These are phyloP conservation scores for Ambispora gerdemannii DNA, from an alignment of 192 early-diverging fungal species.

Conservation along the genomic window DNA sequence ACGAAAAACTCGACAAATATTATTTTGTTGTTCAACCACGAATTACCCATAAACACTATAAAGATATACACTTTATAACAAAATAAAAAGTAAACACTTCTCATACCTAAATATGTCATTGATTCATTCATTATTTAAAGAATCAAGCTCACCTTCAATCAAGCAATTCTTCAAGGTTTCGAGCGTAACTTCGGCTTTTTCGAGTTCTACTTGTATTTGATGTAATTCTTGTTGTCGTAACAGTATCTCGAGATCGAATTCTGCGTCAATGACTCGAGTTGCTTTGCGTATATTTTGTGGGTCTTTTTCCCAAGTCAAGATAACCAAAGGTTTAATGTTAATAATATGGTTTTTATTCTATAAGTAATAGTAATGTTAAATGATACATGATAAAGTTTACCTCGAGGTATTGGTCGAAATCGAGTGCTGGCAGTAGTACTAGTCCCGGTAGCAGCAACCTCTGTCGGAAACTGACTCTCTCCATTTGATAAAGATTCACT, in stretches of 20 bases:
- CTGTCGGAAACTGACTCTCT: too few species aligned
- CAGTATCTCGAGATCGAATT: conserved; percentile 77
- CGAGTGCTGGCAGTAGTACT: too few species aligned
- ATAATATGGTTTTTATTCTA: too few species aligned
- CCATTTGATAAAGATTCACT: too few species aligned
- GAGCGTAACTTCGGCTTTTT: conserved; percentile 56
- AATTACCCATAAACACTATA: not conserved
- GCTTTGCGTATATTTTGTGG: not conserved
- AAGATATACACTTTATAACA: not conserved
- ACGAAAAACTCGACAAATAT: too few species aligned
- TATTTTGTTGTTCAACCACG: not conserved
- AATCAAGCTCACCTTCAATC: conserved; percentile 47
- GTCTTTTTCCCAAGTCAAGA: not conserved
- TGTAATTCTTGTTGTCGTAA: conserved; percentile 65
- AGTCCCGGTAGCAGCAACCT: too few species aligned
- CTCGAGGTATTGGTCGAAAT: too few species aligned
- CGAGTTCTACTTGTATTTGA: conserved; percentile 60
- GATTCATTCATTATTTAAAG: not conserved
- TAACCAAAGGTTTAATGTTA: too few species aligned
- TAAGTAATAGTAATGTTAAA: too few species aligned
- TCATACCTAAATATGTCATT: too few species aligned
- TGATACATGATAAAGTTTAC: too few species aligned
- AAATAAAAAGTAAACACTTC: not conserved
- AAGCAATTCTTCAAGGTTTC: conserved; percentile 53
- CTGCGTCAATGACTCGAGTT: conserved; percentile 48